Evolutionary conservation across 2,329 filamentous ascomycete genomes (phyloP), one percentile per base, ranked within the genome.

Genomic region (Malbranchea zuffiana): DNA sequence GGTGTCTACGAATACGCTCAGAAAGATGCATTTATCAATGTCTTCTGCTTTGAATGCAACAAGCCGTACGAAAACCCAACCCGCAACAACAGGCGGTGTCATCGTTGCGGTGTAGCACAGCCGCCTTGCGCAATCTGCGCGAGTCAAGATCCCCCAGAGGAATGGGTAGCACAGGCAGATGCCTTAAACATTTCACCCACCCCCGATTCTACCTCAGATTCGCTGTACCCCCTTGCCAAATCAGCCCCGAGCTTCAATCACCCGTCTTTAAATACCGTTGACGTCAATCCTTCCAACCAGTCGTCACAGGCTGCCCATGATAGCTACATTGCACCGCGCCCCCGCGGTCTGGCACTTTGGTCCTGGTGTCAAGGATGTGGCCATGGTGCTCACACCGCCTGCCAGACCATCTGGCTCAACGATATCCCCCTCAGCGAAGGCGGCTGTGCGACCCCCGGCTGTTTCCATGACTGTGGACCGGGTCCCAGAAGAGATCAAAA

Each of bases 321-420:
- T 12, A 10, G 10, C 23, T 12, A 25, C 10, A 25, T 3, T 25
- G 41, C 25, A 10, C 30, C 11, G 21, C 26, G 6, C n/a, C 26
- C 26, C 8, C 28, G 27, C 12, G 59, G 56, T 20, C 49, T 59
- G 11, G 50, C 53, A 5, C 60, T 74, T 13, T 75, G 68, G 66
- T 65, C 68, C 4, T 69, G 67, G 60, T 80, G 75, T 51, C 63
- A 74, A 47, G 60, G 68, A 8, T 80, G 75, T 51, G 72, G 72
- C 3, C 75, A 80, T 47, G 67, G 69, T 25, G 73, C 69, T 2
- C 75, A 80, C 49, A 57, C 66, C 4, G 65, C 66, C 33, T 80
- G 75, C 50, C 61, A 77, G 19, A 62, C 60, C 5, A 62, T 63
- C 10, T 78, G 74, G 74, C 68, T 75, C 37, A 56, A 57, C 12